Conservation (phyloP, 2,329 filamentous ascomycete species). For the Sporothrix curviconia region DNA sequence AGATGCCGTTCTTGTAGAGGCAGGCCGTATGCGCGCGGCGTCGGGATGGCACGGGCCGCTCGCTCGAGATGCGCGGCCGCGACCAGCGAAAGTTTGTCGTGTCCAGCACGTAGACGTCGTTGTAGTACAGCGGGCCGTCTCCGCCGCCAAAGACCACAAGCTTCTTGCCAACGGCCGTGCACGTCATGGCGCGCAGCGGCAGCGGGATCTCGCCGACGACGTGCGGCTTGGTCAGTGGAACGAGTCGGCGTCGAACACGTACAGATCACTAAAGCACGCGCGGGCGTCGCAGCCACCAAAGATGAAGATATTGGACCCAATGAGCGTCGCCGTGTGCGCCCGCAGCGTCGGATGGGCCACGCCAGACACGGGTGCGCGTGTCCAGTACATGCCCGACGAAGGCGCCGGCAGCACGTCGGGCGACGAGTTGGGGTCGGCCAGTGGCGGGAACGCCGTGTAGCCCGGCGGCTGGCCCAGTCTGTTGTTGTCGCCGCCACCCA, state of each 20-base stretch:
- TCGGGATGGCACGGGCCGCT: slow-evolving; percentile 49
- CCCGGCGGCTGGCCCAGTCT: slow-evolving; percentile 18
- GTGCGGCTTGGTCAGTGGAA: slow-evolving; percentile 62
- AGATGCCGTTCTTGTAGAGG: slow-evolving; percentile 63
- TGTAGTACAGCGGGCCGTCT: slow-evolving; percentile 65
- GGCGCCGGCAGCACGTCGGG: slow-evolving; percentile 57
- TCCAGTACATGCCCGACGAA: slow-evolving; percentile 68
- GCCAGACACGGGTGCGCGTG: slow-evolving; percentile 57
- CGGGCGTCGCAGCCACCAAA: slow-evolving; percentile 63
- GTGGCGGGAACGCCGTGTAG: slow-evolving; percentile 48
- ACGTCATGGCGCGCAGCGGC: slow-evolving; percentile 64
- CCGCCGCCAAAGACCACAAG: slow-evolving; percentile 64
- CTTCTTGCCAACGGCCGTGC: slow-evolving; percentile 62
- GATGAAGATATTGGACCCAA: slow-evolving; percentile 61
- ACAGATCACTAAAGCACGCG: slow-evolving; percentile 63
- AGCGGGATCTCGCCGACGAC: slow-evolving; percentile 59
- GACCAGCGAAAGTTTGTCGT: slow-evolving; percentile 63
- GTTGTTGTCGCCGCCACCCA: slow-evolving; percentile 15
- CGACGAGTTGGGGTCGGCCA: slow-evolving; percentile 49
- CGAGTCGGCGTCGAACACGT: slow-evolving; percentile 62
- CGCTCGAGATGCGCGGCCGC: slow-evolving; percentile 53
- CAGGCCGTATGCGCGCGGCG: slow-evolving; percentile 65
- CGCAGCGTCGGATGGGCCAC: slow-evolving; percentile 54
- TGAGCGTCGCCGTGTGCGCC: slow-evolving; percentile 60
- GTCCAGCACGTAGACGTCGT: slow-evolving; percentile 66